Evolutionary conservation across 176 grass and related monocot species (phyloP).

Genomic region (Triticum urartu): DNA sequence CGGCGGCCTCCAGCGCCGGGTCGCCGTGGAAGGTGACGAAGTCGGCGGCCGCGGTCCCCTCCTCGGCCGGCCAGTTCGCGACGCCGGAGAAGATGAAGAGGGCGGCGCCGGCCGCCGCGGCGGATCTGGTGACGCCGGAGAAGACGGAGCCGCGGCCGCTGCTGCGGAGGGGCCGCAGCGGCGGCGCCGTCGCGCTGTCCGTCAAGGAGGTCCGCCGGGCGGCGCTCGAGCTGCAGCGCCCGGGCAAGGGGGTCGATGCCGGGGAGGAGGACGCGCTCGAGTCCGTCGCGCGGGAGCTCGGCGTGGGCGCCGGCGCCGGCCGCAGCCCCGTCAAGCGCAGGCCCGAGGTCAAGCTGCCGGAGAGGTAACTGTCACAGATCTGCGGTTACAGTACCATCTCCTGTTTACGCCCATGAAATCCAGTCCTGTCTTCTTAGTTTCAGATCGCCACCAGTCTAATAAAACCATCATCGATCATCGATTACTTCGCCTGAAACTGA

Average conservation of each 20-base stretch:
- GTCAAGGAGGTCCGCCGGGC: conserved; percentile 51
- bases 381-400: neutral
- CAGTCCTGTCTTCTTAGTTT: neutral
- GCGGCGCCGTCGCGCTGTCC: conserved; percentile 60
- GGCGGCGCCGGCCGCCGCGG: neutral
- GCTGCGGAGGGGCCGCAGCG: conserved; percentile 8
- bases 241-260: neutral
- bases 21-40: conserved; percentile 19
- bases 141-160: conserved; percentile 43
- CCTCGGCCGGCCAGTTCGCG: neutral
- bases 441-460: neutral
- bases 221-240: conserved; percentile 43
- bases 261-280: conserved; percentile 40
- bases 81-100: conserved; percentile 29
- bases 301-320: neutral
- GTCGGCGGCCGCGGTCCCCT: too few relatives aligned
- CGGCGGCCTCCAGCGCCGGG: neutral
- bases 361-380: conserved; percentile 49
- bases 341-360: conserved; percentile 51
- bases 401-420: neutral
- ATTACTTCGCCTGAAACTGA: too few relatives aligned
- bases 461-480: neutral
- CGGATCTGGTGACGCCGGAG: conserved; percentile 45
- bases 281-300: conserved; percentile 45
- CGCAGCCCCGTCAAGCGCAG: conserved; percentile 36